phyloP scores from a whole-genome alignment of 495 filamentous ascomycete species.

The Wilcoxina mikolae region DNA sequence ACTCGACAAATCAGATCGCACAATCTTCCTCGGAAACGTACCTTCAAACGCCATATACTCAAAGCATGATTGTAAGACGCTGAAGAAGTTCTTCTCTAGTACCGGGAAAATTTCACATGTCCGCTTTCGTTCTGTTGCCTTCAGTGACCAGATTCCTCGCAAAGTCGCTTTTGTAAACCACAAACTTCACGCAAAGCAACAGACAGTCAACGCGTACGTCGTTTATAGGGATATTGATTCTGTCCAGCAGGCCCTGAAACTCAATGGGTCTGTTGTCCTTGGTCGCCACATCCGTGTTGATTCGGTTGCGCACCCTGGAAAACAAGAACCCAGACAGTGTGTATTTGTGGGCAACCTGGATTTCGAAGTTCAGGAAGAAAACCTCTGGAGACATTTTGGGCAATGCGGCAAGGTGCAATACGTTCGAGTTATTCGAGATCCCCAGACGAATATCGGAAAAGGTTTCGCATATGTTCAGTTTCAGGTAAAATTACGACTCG shows the following conservation, averaged over 20 bases:
- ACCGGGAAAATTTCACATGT: slow-evolving; percentile 69
- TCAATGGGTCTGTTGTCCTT: slow-evolving; percentile 75
- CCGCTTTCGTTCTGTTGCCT: slow-evolving; percentile 85
- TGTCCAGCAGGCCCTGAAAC: slow-evolving; percentile 58
- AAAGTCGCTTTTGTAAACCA: slow-evolving; percentile 86
- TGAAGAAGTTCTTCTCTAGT: slow-evolving; percentile 35
- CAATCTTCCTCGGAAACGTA: slow-evolving; percentile 87
- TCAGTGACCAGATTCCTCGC: slow-evolving; percentile 64
- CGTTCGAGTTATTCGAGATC: slow-evolving; percentile 83
- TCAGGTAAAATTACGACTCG: slow-evolving; percentile 37
- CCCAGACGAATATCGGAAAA: slow-evolving; percentile 82
- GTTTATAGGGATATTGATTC: slow-evolving; percentile 63
- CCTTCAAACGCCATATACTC: slow-evolving; percentile 67
- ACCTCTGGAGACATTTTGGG: slow-evolving; percentile 76
- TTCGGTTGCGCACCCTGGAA: slow-evolving; percentile 70
- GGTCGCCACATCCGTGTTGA: slow-evolving; percentile 85
- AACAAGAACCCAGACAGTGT: slow-evolving; percentile 70
- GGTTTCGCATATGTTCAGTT: slow-evolving; percentile 98
- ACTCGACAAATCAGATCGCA: slow-evolving; percentile 72
- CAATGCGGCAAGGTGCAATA: slow-evolving; percentile 74
- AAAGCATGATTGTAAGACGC: slow-evolving; percentile 35
- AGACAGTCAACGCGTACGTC: slow-evolving; percentile 81
- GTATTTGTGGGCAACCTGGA: slow-evolving; percentile 95
- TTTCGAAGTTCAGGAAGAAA: slow-evolving; percentile 90
- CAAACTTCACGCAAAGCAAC: slow-evolving; percentile 35